Percentiles rank a stretch among this genome's conserved stretches.
phyloP scores from a whole-genome alignment of 2,329 filamentous ascomycete species.

The Thelonectria rubi region DNA sequence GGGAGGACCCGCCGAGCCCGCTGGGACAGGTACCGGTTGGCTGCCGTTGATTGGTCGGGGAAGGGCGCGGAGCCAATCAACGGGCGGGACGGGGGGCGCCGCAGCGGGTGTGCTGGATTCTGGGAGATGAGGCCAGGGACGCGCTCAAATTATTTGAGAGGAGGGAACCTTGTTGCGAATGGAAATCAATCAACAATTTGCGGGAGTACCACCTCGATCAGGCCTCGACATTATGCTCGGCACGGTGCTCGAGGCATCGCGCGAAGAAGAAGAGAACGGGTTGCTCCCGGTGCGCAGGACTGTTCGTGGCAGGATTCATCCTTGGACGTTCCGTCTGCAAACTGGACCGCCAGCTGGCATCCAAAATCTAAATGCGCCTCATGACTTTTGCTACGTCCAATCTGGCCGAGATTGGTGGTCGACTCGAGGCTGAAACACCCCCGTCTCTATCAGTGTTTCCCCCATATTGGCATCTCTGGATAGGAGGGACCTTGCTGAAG shows the following conservation, averaged over 20 bases:
- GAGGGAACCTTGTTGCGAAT: constrained; percentile 22
- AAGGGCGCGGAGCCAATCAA: constrained; percentile 34
- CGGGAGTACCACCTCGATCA: constrained; percentile 4
- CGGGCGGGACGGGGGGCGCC: constrained; percentile 33
- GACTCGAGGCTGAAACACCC: constrained; percentile 22
- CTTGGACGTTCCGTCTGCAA: background rate
- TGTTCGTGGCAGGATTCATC: constrained; percentile 2
- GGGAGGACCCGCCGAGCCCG: constrained; percentile 23
- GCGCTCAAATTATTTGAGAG: constrained; percentile 25
- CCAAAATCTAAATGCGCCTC: background rate
- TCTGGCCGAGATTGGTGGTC: constrained; percentile 16
- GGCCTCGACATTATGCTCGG: constrained; percentile 2
- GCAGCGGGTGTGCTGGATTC: constrained; percentile 29
- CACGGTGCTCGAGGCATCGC: background rate
- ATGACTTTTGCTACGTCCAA: constrained; percentile 2
- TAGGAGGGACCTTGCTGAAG: background rate
- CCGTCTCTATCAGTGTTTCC: constrained; percentile 15
- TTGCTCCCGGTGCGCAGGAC: background rate
- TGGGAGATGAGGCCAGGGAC: constrained; percentile 39
- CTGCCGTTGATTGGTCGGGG: constrained; percentile 36
- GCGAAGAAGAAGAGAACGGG: background rate
- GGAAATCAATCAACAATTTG: constrained; percentile 13
- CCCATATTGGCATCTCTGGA: background rate
- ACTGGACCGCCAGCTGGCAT: constrained; percentile 10
- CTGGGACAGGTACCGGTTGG: constrained; percentile 16